These are phyloP conservation scores for Paramecium octaurelia DNA, from an alignment of 73 alveolate species.

Conservation along the genomic window DNA sequence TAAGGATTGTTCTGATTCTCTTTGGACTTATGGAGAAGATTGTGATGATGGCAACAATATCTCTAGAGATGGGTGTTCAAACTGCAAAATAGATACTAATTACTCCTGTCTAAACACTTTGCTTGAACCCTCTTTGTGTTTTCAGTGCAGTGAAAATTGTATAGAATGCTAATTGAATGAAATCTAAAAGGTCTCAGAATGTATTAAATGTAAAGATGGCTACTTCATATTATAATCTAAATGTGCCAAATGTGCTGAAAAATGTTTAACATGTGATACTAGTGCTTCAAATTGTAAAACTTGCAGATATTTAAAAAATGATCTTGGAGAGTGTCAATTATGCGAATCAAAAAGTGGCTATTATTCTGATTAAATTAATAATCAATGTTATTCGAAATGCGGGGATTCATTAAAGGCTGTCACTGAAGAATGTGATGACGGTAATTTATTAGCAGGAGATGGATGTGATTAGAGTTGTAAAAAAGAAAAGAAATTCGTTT, in stretches of 20 bases:
- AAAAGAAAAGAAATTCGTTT: background rate
- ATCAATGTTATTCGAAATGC: background rate
- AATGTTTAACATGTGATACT: background rate
- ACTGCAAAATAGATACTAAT: slow-evolving; percentile 16
- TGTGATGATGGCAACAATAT: slow-evolving; percentile 46
- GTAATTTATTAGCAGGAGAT: background rate
- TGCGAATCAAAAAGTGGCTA: background rate
- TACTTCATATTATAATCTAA: background rate
- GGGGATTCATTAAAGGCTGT: background rate
- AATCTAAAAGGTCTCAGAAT: background rate
- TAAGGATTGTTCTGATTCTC: background rate
- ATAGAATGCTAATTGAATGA: background rate
- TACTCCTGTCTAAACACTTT: background rate
- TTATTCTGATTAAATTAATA: background rate
- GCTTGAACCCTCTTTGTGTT: background rate
- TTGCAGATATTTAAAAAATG: background rate
- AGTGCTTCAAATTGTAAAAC: background rate
- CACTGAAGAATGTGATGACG: slow-evolving; percentile 44
- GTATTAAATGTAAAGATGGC: background rate
- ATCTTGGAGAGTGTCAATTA: background rate
- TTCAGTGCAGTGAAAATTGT: background rate
- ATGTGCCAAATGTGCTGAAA: background rate
- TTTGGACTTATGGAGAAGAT: background rate
- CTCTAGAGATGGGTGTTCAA: slow-evolving; percentile 20
- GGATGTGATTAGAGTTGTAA: slow-evolving; percentile 37